Conservation (phyloP, 2,329 filamentous ascomycete genomes). For the Sporothrix curviconia region DNA sequence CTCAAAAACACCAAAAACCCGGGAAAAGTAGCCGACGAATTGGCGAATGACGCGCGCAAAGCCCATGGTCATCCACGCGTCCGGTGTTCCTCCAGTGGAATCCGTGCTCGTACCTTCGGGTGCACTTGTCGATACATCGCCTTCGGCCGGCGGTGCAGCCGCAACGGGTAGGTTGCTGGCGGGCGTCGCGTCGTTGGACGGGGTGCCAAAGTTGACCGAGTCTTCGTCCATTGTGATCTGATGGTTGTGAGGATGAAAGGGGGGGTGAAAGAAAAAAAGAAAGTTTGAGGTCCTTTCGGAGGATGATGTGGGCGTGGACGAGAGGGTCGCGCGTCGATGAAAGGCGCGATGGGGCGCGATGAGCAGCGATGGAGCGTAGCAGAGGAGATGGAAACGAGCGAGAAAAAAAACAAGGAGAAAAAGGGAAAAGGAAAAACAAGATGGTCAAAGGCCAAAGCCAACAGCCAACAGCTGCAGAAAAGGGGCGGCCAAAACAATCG, state of each 20-base stretch:
- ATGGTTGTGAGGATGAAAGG: slow-evolving; percentile 8
- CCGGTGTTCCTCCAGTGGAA: too few species aligned
- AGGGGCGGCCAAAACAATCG: neutral
- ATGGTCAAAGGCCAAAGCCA: neutral
- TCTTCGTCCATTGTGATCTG: slow-evolving; percentile 50
- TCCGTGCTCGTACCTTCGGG: slow-evolving; percentile 3
- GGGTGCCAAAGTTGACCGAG: slow-evolving; percentile 50
- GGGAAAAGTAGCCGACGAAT: too few species aligned
- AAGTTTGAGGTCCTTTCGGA: neutral
- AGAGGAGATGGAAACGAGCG: neutral
- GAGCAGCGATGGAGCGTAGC: neutral
- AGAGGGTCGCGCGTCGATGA: neutral
- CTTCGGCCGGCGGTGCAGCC: slow-evolving; percentile 47
- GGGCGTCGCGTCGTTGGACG: slow-evolving; percentile 50
- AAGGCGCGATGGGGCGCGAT: neutral
- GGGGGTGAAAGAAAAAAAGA: slow-evolving; percentile 13
- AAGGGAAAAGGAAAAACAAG: neutral
- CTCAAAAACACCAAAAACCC: too few species aligned
- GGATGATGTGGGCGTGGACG: neutral
- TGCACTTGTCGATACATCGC: slow-evolving; percentile 27
- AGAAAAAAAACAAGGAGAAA: neutral
- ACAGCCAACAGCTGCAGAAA: neutral
- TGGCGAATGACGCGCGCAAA: too few species aligned
- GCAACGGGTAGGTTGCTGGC: slow-evolving; percentile 50
- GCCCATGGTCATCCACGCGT: too few species aligned